Base-by-base conservation (phyloP, 139 green algal genomes). In the Auxenochlorella pyrenoidosa region DNA sequence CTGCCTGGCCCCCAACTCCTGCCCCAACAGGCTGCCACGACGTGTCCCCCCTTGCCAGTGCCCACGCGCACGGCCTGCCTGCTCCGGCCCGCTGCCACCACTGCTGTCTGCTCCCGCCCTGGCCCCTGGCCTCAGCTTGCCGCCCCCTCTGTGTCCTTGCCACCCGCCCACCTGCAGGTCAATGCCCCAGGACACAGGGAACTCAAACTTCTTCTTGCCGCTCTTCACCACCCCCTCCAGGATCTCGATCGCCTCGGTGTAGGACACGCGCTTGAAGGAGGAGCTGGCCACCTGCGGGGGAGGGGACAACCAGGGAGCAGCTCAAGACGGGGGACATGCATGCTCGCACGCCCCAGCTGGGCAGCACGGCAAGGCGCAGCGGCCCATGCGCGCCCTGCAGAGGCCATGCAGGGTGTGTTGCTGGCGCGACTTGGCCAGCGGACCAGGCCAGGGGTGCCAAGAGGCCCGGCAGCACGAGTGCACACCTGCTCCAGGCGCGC, bases 211-310 rank as follows among this genome's bases (percentile, higher is more conserved):
- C 87, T 96, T 97, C 77, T 95, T 88, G 59, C 88, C 89, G 41
- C 19, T 41, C 13, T 59, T 76, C 38, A 97, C 89, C 16, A 94
- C 96, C 76, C 96, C 87, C 88, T 97, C 72, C 84, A 99, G 93
- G 66, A 98, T 88, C 75, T 97, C 95, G 22, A 99, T 95, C 34
- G 95, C 97, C 60, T 99, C 96, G 18, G 98, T 99, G 94, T 99
- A 99, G 22, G 92, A 95, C 66, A 97, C 81, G 28, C 97, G 92
- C 82, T 92, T 93, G 91, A 99, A 99, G 41, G 94, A 92, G n/a
- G 90, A 95, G 40, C 79, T 75, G 15, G 94, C 96, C 10, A 99
- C 95, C 86, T 92, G 89, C 15, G 10, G 0, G 22, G 43, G 32
- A 28, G 58, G 12, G 5, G 36, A 54, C 5, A 65, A n/a, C 24